A percentile compares a stretch with the other conserved stretches of the same genome.
phyloP scores from a whole-genome alignment of 2,329 filamentous ascomycete genomes.

The Fusarium sp. region DNA sequence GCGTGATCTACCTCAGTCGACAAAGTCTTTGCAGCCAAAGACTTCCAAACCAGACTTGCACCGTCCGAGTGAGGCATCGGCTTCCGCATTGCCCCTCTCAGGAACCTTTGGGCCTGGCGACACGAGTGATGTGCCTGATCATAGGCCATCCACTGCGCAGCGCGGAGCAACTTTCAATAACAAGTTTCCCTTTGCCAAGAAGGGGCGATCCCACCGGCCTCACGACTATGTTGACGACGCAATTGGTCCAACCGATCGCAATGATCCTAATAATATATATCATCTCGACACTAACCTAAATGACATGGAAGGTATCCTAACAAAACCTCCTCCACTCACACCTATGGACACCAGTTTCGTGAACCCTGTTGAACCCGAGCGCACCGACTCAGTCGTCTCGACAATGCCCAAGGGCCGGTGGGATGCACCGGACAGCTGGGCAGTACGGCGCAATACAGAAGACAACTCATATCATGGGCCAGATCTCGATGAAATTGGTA shows the following conservation, averaged over 20 bases:
- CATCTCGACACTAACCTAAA: slow-evolving; percentile 86
- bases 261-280: slow-evolving; percentile 70
- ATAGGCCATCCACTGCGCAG: slow-evolving; percentile 35
- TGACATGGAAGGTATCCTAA: slow-evolving; percentile 91
- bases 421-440: slow-evolving; percentile 98
- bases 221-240: slow-evolving; percentile 66
- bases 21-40: slow-evolving; percentile 62
- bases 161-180: slow-evolving; percentile 68
- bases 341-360: slow-evolving; percentile 70
- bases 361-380: slow-evolving; percentile 56
- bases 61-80: slow-evolving; percentile 50
- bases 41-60: slow-evolving; percentile 59
- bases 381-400: slow-evolving; percentile 47
- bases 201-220: slow-evolving; percentile 56
- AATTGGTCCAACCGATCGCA: slow-evolving; percentile 67
- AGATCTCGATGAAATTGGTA: slow-evolving; percentile 74
- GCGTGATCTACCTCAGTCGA: slow-evolving; percentile 61
- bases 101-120: slow-evolving; percentile 44
- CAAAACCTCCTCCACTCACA: slow-evolving; percentile 73
- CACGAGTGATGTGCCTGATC: slow-evolving; percentile 45
- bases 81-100: slow-evolving; percentile 49
- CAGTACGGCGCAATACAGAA: slow-evolving; percentile 78
- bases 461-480: slow-evolving; percentile 65
- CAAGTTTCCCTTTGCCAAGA: slow-evolving; percentile 70
- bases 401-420: slow-evolving; percentile 68